Percentiles rank a stretch among this genome's conserved stretches.
Conservation (phyloP, 331 rosid genomes). For the Quercus tomentella region DNA sequence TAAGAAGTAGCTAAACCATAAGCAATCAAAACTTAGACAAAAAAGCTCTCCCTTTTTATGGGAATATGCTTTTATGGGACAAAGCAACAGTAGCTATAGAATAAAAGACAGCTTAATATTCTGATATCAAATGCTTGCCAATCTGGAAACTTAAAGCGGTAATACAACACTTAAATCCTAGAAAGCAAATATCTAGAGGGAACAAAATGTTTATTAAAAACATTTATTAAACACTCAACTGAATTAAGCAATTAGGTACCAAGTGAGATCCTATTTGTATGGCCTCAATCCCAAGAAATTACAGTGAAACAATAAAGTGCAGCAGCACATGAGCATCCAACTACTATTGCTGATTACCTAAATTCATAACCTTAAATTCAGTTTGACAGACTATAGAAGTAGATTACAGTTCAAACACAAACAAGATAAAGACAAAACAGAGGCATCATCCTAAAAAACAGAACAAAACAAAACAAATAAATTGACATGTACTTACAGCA, state of each 20-base stretch:
- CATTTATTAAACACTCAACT: neutral
- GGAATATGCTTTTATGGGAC: neutral
- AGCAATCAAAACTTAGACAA: neutral
- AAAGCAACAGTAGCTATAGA: neutral
- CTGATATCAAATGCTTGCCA: neutral
- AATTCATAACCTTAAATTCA: neutral
- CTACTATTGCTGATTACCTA: neutral
- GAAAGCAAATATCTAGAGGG: neutral
- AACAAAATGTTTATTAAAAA: neutral
- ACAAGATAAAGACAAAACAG: neutral
- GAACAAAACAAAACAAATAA: neutral
- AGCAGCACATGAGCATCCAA: neutral
- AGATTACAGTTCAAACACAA: neutral
- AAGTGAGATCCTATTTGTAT: neutral
- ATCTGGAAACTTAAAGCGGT: neutral
- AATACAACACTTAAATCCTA: neutral
- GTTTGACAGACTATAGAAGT: neutral
- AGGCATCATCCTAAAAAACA: neutral
- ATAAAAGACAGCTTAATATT: neutral
- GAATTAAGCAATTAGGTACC: neutral
- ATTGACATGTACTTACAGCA: conserved; percentile 52
- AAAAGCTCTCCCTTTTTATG: neutral
- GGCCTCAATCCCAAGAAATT: neutral
- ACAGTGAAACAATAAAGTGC: neutral
- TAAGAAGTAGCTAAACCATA: neutral